Base-by-base conservation (phyloP, 2,329 filamentous ascomycete species). In the Saccharata proteae region DNA sequence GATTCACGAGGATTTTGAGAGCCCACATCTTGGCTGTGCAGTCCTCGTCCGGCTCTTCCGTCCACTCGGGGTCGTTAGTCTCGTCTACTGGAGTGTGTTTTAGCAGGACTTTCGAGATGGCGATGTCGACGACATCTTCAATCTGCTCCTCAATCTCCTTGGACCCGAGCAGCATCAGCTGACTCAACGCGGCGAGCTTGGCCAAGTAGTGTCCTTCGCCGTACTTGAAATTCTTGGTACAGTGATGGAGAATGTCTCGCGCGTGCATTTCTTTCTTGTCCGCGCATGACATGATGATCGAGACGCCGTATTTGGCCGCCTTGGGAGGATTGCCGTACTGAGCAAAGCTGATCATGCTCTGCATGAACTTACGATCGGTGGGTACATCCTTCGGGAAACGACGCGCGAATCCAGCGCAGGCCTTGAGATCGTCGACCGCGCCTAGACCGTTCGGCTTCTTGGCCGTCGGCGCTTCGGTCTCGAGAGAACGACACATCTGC, bases 221-320 rank as follows among this genome's bases (percentile, higher is more conserved):
- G 41, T 84, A 86, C 3, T 69, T 64, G 64, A 81, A 86, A 30
- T 74, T 70, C 41, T 82, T 75, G 41, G 82, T 71, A 37, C 78
- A 78, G 49, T 78, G 80, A 34, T 78, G 71, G 6, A 94, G 58
- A 8, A 98, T 67, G 43, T 92, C 85, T 32, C 79, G 85, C 6
- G 84, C 82, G 37, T 84, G 81, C 61, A 92, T 79, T 47, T 86
- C 80, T 52, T 83, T 90, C 43, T 74, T 74, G 30, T 86, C 75
- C 14, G 75, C 65, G 7, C 77, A 77, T 20, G 81, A 77, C 56
- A 93, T 74, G 32, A 98, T 67, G 41, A 98, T 85, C 16, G 83
- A 86, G 29, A 96, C 76, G 0, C 90, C 90, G 58, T 96, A 85
- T 56, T 98, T 98, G 14, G 88, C 83, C 6, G 83, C 81, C 49